Base-by-base conservation (phyloP, 2,329 filamentous ascomycete species). In the Trichoderma sp. region DNA sequence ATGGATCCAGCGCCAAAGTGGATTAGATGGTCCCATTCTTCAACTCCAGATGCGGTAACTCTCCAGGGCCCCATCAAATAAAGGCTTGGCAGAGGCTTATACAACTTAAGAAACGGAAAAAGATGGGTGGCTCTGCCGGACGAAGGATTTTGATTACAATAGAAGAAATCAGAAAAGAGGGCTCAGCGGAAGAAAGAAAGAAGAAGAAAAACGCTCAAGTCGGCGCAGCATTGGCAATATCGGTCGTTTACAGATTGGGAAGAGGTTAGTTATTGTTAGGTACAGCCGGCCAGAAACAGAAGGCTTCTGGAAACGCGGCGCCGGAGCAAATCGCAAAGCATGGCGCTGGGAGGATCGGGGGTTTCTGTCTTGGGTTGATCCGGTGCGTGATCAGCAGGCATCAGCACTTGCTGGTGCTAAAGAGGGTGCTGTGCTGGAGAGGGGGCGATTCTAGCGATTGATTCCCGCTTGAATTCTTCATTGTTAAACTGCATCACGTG, bases 231-330 rank as follows among this genome's bases (percentile, higher is more conserved):
- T 43, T 54, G 32, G 60, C 60, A 24, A 64, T 26, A 24, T 24
- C 11, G 55, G 32, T 26, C 24, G 60, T 10, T 24, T 24, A 10
- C 46, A 18, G 46, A 8, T 24, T 49, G 4, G 21, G 43, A 21
- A 21, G 43, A 21, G 7, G 7, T n/a, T 10, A 32, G 8, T 5
- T 28, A 28, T 3, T 43, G 21, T 5, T 21, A n/a, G 26, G 26
- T 18, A 52, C 10, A 16, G 49, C 54, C 8, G 26, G 13, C 18
- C 37, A 49, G 28, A 46, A 32, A 32, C 28, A 67, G 65, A 67
- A 67, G 32, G 55, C 46, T 67, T 67, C 65, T 67, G 46, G 65
- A 67, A 67, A 51, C 26, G 54, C 65, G 55, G 65, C 63, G 30
- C 39, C 65, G 65, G 65, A 39, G 65, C 65, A 67, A 67, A 59